Conservation (phyloP, 176 grass and related monocot genomes). For the Microstegium vimineum region DNA sequence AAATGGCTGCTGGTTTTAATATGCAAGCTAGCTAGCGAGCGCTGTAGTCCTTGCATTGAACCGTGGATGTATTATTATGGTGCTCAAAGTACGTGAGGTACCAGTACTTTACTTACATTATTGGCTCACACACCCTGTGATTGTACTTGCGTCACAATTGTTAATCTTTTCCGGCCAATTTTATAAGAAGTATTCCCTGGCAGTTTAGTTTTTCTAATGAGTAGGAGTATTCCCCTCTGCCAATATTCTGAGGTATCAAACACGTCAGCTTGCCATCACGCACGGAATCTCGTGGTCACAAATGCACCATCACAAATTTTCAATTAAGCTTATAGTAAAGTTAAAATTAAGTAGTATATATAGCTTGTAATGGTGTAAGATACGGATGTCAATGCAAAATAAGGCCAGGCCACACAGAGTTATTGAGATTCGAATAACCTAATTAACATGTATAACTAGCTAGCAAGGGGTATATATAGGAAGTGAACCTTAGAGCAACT, state of each 20-base stretch:
- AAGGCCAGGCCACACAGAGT: neutral
- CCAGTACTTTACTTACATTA: conserved; percentile 6
- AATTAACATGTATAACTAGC: neutral
- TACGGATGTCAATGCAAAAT: conserved; percentile 4
- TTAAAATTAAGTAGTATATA: neutral
- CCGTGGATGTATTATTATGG: neutral
- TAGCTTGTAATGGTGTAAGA: neutral
- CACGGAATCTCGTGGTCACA: conserved; percentile 35
- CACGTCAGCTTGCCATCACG: conserved; percentile 23
- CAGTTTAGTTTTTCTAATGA: conserved; percentile 21
- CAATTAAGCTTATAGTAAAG: neutral
- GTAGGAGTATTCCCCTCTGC: neutral
- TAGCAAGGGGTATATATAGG: neutral
- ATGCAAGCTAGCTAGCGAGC: no score
- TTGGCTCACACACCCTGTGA: conserved; percentile 34
- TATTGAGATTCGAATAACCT: neutral
- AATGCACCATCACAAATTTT: neutral
- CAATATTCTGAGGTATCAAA: conserved; percentile 30
- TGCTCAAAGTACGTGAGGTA: neutral
- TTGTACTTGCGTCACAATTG: conserved; percentile 27
- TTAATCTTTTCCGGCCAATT: conserved; percentile 12
- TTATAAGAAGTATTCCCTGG: conserved; percentile 1
- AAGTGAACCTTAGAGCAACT: no score
- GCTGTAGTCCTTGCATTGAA: neutral
- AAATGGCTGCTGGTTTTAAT: conserved; percentile 23